Evolutionary conservation across 106 monocot species (phyloP), one percentile per base, ranked within the genome.

Genomic region (Allium cepa): DNA sequence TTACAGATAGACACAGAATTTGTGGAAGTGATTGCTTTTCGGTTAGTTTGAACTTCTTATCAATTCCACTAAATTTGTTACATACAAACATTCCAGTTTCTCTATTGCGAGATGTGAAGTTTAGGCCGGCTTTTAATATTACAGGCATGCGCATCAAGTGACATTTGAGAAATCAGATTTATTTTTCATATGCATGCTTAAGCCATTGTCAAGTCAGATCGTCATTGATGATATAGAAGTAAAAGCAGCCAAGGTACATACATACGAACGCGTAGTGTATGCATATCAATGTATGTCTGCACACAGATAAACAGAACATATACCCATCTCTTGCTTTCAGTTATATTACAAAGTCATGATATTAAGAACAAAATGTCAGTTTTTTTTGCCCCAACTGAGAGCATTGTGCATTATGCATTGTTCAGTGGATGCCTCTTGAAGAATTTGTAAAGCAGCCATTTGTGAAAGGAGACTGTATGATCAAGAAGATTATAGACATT

Each of bases 121-220:
- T 60, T 8, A 60, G 2, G 22, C 60, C 8, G 7, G 2, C 28
- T 77, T 75, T 48, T 28, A 18, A 16, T 46, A 9, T 76, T 50
- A 69, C 78, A 94, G 90, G 72, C 94, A 90, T 63, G 87, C 76
- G 17, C 87, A 94, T 68, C 61, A 85, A 47, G 69, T 94, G 72
- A 81, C 90, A 68, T 94, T 94, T 74, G 82, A 80, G 48, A 94
- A 94, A 50, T 90, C 94, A 4, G 94, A 94, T 73, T 56, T 94
- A 69, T 94, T 94, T 83, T 94, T 94, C 80, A 80, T 94, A 53
- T 94, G 94, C 75, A 82, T 94, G 90, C 74, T 90, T 64, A 90
- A 74, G 66, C 90, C 94, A 59, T 67, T 85, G 59, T 85, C 90
- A 5, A 80, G 60, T 36, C 64, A 82, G 26, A 94, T 94, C 59